Base-by-base conservation (phyloP, 169 alveolate genomes). In the Sarcocystis neurona region DNA sequence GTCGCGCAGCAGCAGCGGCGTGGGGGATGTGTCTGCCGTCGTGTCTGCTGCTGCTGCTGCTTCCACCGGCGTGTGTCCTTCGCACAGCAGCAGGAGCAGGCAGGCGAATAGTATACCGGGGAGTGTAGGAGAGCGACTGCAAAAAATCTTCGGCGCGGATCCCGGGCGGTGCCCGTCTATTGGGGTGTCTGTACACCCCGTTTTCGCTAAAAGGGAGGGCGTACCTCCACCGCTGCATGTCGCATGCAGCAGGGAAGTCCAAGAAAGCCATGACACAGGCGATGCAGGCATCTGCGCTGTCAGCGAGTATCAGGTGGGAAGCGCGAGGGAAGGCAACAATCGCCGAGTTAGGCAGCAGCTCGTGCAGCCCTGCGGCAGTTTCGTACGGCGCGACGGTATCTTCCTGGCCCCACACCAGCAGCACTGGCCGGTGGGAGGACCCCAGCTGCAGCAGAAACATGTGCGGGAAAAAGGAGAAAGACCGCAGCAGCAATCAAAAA, bases 231-330 rank as follows among this genome's bases (percentile, higher is more conserved):
- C 1, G 30, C 37, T 12, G 77, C 75, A 79, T 0, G 41, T 44
- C 41, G 87, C 58, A 32, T 32, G 70, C 20, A 34, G 34, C 56
- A 39, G 87, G 87, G 87, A 79, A 79, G 44, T 79, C 87, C 56
- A 79, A 75, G 50, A 79, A 50, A 20, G 87, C 47, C 77, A 56
- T 56, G 50, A 79, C 30, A 53, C 44, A 34, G 47, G 74, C 87
- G 5, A 56, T 79, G 87, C 87, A 41, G 34, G 70, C 87, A 23
- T 79, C 50, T 1, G 87, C 70, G 32, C 87, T 46, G 12, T 79
- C 87, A 30, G 87, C 70, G 34, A 79, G 75, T 39, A 79, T 32
- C 87, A 79, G 41, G 50, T 79, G 87, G 48, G 58, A 27, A 23
- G 75, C 48, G 37, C 47, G 15, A 0, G 87, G 87, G 44, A 79